Base-by-base conservation (phyloP, 805 yeast species). In the Saccharomycopsis synnaedendra region DNA sequence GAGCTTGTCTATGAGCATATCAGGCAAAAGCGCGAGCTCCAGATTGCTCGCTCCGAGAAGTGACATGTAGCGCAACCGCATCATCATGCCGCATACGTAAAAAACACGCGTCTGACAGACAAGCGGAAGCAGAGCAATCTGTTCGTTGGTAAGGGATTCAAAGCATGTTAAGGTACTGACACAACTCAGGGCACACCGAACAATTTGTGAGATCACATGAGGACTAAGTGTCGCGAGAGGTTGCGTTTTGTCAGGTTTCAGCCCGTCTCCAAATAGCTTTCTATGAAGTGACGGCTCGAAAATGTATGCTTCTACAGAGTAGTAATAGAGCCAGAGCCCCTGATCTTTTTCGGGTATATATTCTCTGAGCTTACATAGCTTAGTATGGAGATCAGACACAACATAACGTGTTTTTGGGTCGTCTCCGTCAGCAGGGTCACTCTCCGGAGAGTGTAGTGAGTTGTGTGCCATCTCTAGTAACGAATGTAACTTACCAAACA, bases 261-360 rank as follows among this genome's bases (percentile, higher is more conserved):
- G 48, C 6, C 54, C 57, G 19, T 57, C n/a, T n/a, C 36, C 36
- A 27, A 45, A 32, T 29, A 48, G 41, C 9, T 60, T 55, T 29
- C 56, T 56, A 9, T 58, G 60, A 45, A 65, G 58, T 38, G 64
- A 61, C 48, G 83, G 84, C 58, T 81, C 85, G 56, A 78, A 75
- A 10, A 81, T 61, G 58, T 76, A 80, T 0, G 85, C 85, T 57
- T 80, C 82, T 29, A 80, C 80, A 1, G 85, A 75, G 56, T 73
- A 76, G 56, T 68, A 74, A 59, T 71, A 79, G 3, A 81, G 68
- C 60, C 73, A 60, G 39, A 69, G 57, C 37, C 69, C 66, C 49
- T 68, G 69, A 35, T 72, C 68, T 27, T 64, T 62, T 4, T 58
- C 51, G 2, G 63, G 57, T 32, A 79, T 70, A 41, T 64, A 59